Conservation (phyloP, 768 basidiomycete species). For the Xerocomellus dryophilus region DNA sequence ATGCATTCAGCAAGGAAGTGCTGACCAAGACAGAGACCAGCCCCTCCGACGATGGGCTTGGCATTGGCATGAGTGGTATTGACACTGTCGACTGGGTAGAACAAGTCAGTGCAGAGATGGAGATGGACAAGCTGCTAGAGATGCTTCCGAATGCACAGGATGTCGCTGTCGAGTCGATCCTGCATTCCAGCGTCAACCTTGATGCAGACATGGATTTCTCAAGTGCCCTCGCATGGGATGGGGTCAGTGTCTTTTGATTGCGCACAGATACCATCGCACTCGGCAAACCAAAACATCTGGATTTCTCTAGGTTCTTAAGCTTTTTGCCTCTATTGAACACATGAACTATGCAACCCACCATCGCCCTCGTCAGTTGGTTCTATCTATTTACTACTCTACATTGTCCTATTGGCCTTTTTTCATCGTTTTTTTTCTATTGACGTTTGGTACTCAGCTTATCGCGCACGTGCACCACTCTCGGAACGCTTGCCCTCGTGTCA, state of each 20-base stretch:
- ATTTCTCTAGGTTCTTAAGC: constrained; percentile 8
- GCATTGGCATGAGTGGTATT: constrained; percentile 16
- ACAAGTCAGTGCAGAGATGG: constrained; percentile 41
- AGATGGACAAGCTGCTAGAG: constrained; percentile 62
- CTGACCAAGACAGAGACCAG: constrained; percentile 17
- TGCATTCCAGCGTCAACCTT: constrained; percentile 12
- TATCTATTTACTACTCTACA: constrained; percentile 30
- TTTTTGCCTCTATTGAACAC: constrained; percentile 15
- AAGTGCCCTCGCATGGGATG: constrained; percentile 28
- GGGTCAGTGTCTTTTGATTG: constrained; percentile 27
- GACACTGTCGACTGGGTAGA: constrained; percentile 28
- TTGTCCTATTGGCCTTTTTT: constrained; percentile 22
- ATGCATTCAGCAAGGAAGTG: constrained; percentile 24
- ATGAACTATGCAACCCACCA: constrained; percentile 18
- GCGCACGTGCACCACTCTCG: not conserved
- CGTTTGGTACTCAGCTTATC: not conserved
- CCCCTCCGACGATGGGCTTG: constrained; percentile 11
- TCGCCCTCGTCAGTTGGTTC: constrained; percentile 14
- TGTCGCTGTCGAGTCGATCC: constrained; percentile 24
- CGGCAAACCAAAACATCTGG: constrained; percentile 18
- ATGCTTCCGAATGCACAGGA: constrained; percentile 42
- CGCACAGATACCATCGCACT: constrained; percentile 6
- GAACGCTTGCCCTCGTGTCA: constrained; percentile 1
- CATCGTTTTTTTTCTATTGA: constrained; percentile 9
- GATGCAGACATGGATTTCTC: constrained; percentile 31